A percentile compares a stretch with the other conserved stretches of the same genome.
phyloP scores from a whole-genome alignment of 805 yeast genomes.

The Candida golubevii region DNA sequence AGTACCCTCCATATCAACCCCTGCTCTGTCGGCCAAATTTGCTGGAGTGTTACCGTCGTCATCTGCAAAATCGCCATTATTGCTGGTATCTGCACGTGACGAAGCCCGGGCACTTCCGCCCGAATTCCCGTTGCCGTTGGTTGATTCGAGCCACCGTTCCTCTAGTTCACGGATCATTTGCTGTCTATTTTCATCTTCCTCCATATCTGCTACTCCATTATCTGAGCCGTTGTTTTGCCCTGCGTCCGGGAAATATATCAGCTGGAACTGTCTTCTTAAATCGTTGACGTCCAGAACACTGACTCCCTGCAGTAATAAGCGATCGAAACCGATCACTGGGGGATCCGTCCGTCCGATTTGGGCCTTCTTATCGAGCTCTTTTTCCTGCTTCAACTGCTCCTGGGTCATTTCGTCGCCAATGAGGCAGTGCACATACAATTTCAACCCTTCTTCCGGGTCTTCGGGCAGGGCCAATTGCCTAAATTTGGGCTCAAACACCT shows the following conservation, averaged over 20 bases:
- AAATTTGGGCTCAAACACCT: constrained; percentile 35
- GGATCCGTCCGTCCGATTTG: constrained; percentile 50
- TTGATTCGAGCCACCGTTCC: constrained; percentile 84
- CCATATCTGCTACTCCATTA: constrained; percentile 32
- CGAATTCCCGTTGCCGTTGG: constrained; percentile 43
- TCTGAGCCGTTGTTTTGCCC: constrained; percentile 13
- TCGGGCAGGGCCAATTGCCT: constrained; percentile 12
- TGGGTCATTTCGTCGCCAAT: constrained; percentile 60
- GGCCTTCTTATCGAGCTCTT: constrained; percentile 48
- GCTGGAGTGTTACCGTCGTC: constrained; percentile 1
- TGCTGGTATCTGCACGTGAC: not conserved
- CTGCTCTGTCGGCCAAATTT: constrained; percentile 15
- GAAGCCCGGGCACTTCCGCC: not conserved
- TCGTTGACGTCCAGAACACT: constrained; percentile 70
- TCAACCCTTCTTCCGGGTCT: constrained; percentile 15
- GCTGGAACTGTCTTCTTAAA: constrained; percentile 68
- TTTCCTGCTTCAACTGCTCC: constrained; percentile 58
- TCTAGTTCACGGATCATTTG: constrained; percentile 58
- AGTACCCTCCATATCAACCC: constrained; percentile 28
- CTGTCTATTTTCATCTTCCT: constrained; percentile 40
- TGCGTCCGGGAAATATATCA: constrained; percentile 52
- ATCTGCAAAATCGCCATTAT: not conserved
- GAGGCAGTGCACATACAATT: constrained; percentile 72
- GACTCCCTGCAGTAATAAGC: constrained; percentile 80
- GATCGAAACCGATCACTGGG: constrained; percentile 79